phyloP scores from a whole-genome alignment of 177 flowering plant genomes.

The Vitis hybrid region DNA sequence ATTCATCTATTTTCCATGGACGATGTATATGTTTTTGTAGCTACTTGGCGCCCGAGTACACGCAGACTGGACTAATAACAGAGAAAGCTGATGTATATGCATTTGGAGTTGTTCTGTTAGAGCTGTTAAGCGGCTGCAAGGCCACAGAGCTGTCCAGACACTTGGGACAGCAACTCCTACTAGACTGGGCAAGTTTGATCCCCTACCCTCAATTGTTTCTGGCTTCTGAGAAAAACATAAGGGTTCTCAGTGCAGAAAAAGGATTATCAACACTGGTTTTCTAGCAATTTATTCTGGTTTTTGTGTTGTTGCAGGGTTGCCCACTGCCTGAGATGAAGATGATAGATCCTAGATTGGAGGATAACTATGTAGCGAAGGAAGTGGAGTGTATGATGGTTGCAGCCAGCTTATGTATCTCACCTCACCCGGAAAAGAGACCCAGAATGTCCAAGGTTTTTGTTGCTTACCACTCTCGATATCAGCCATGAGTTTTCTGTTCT shows the following conservation, averaged over 20 bases:
- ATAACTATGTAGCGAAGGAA: conserved; percentile 22
- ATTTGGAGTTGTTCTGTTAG: conserved; percentile 45
- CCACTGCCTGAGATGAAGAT: conserved; percentile 24
- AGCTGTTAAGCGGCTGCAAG: conserved; percentile 36
- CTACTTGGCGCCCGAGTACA: conserved; percentile 49
- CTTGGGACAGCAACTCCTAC: conserved; percentile 23
- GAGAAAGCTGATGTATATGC: conserved; percentile 50
- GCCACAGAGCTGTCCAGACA: conserved; percentile 33
- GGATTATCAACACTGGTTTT: neutral
- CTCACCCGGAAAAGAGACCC: conserved; percentile 35
- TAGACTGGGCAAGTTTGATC: conserved; percentile 30
- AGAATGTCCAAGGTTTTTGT: conserved; percentile 38
- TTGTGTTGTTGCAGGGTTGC: conserved; percentile 19
- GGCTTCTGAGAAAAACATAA: no score
- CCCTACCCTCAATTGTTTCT: neutral
- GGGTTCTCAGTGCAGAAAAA: no score
- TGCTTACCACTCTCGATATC: neutral
- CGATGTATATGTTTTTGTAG: conserved; percentile 13
- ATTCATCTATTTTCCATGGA: neutral
- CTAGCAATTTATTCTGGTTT: neutral
- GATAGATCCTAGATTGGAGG: conserved; percentile 28
- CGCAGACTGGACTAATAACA: conserved; percentile 36
- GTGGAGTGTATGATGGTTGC: conserved; percentile 35
- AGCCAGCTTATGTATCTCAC: conserved; percentile 33
- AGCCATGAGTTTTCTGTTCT: neutral